These are phyloP conservation scores for Cryptococcus wingfieldii DNA, from an alignment of 1,284 basidiomycete species.

Conservation along the genomic window DNA sequence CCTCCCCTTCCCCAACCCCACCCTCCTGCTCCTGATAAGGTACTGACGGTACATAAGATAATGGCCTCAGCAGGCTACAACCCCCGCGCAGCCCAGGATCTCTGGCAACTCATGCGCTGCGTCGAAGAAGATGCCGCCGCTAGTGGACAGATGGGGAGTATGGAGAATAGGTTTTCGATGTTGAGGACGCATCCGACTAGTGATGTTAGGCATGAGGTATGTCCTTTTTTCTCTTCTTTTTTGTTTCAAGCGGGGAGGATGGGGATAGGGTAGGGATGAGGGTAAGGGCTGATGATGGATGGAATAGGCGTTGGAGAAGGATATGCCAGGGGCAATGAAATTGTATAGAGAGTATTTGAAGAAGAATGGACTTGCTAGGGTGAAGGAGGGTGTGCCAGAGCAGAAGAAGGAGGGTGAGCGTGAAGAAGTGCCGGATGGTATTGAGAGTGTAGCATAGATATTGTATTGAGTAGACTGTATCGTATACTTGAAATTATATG, in stretches of 20 bases:
- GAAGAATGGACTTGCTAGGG: background rate
- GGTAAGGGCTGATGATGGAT: background rate
- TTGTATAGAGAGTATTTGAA: conserved; percentile 32
- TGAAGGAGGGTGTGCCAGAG: background rate
- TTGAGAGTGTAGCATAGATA: too few species aligned
- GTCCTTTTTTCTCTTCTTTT: background rate
- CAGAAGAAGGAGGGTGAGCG: background rate
- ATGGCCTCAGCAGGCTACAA: conserved; percentile 54
- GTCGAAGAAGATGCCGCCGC: conserved; percentile 49
- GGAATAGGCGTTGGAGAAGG: conserved; percentile 38
- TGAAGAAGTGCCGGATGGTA: too few species aligned
- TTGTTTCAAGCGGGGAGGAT: background rate
- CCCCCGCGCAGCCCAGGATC: conserved; percentile 49
- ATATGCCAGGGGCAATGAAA: conserved; percentile 47
- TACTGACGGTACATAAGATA: conserved; percentile 25
- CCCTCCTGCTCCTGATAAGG: too few species aligned
- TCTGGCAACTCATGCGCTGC: conserved; percentile 53
- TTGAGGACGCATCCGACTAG: conserved; percentile 54
- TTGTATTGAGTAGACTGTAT: too few species aligned
- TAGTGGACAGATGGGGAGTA: conserved; percentile 26
- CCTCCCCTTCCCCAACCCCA: background rate
- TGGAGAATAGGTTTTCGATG: conserved; percentile 46
- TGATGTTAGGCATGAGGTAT: conserved; percentile 33
- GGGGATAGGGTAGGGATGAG: background rate
- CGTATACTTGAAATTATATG: too few species aligned